Evolutionary conservation across 371 early-diverging fungal genomes (phyloP), one percentile per base, ranked within the genome.

Genomic region (Coemansia linderi): DNA sequence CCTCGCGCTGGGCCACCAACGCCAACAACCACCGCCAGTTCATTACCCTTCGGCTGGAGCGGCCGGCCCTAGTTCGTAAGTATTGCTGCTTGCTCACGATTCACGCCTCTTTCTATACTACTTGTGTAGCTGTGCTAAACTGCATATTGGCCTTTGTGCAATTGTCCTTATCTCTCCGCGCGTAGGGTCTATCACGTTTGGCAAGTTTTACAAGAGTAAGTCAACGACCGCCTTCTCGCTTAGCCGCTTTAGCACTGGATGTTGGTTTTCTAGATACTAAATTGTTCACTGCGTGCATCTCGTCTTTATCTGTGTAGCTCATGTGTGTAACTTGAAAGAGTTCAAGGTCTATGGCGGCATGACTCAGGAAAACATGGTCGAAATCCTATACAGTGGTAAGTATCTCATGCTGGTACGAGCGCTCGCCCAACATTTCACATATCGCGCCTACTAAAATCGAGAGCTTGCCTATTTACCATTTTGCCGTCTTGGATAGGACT

Each of bases 281-380:
- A 41, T 17, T 43, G 7, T 22, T 40, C 13, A 13, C 24, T 46
- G 7, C 19, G n/a, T 31, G 33, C 22, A 22, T 22, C 22, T 22
- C 22, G 22, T 38, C 15, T 19, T 52, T 31, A 50, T 12, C 41
- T 33, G 5, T 62, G 59, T 79, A 88, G 92, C 89, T 1, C 99
- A 99, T 82, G 95, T 96, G 15, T 98, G 97, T 83, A 99, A 97
- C 75, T 78, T 99, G 31, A 95, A 94, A 69, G 96, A 97, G 82
- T 96, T 97, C 86, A 95, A 93, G 79, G 91, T 98, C 8, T 95
- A 81, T 78, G 95, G 93, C 48, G 95, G 95, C 4, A 82, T 93
- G 82, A 77, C 88, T 1, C 86, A 87, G 24, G 87, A 90, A 61
- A 87, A 90, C 70, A 91, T 94, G 91, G 82, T 83, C 48, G 95